Evolutionary conservation across 163 green algal genomes (phyloP), one percentile per base, ranked within the genome.

Genomic region (Trebouxiophyceae sp.): DNA sequence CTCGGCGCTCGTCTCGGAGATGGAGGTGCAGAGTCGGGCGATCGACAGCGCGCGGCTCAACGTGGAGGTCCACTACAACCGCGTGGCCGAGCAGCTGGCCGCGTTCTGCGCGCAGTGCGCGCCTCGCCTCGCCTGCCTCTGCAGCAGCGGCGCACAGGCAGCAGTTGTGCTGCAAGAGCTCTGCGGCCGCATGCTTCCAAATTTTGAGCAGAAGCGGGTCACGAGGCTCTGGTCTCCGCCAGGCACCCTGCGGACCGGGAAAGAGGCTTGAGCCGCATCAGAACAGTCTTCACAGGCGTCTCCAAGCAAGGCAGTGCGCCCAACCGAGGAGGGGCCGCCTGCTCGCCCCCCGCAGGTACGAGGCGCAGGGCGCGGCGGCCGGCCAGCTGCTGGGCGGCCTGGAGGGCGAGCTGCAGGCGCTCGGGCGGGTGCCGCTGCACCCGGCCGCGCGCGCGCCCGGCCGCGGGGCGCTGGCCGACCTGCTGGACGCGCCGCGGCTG

Each of bases 1-100:
- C 20, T 4, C 45, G 30, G 58, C 69, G 33, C 58, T 78, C 12
- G 19, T 67, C 24, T 60, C 59, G 23, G 66, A 74, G 54, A 65
- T 72, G 47, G 70, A 66, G 58, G 89, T 92, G 54, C 86, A 95
- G 74, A 81, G 75, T 1, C 65, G 83, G 44, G 79, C 84, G 3
- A 87, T 93, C 0, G 87, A 96, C 61, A 78, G 85, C 1, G 92
- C 86, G 1, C 76, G 84, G 0, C 72, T 75, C 28, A 95, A 92
- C 46, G 88, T 97, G 70, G 90, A 96, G 68, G 63, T 72, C 27
- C 91, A 97, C 73, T 96, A 91, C 70, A 74, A 69, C 6, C 84
- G 88, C 72, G 93, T 96, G 56, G 69, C 62, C 8, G 46, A 63
- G 0, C 62, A 77, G 3, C 85, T 81, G 60, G 62, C 64, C 2